Conservation (phyloP, 2,329 filamentous ascomycete species). For the Calonectria honghensis region DNA sequence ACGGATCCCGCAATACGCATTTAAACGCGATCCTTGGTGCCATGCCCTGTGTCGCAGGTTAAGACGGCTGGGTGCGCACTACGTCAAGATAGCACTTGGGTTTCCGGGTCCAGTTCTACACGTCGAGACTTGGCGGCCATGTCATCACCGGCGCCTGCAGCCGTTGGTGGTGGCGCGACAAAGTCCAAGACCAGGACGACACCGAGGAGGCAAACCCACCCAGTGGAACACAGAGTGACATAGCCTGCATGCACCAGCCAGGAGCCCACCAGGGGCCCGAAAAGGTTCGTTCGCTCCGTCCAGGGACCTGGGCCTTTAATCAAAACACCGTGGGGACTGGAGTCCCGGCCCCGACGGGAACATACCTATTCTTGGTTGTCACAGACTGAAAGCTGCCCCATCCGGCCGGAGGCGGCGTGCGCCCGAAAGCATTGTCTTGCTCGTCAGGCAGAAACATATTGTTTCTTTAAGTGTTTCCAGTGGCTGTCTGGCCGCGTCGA, state of each 20-base stretch:
- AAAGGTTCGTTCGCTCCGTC: constrained; percentile 40
- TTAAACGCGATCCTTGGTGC: constrained; percentile 9
- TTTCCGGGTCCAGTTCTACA: constrained; percentile 24
- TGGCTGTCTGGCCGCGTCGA: background rate
- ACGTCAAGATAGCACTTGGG: constrained; percentile 5
- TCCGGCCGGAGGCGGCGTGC: constrained; percentile 5
- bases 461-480: constrained; percentile 22
- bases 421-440: constrained; percentile 4
- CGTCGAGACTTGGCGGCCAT: constrained; percentile 30
- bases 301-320: constrained; percentile 35
- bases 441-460: constrained; percentile 25
- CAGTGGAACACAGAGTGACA: constrained; percentile 28
- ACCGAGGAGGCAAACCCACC: constrained; percentile 32
- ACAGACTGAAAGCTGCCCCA: constrained; percentile 12
- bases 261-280: constrained; percentile 32
- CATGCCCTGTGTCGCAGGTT: constrained; percentile 4
- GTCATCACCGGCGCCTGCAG: constrained; percentile 26
- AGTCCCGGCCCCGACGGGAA: constrained; percentile 3
- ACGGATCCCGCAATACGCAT: constrained; percentile 14
- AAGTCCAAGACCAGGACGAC: constrained; percentile 26
- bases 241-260: constrained; percentile 32
- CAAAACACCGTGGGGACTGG: constrained; percentile 31
- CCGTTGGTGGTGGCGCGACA: constrained; percentile 40
- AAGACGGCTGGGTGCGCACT: constrained; percentile 7
- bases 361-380: constrained; percentile 18